phyloP scores from a whole-genome alignment of 2,329 filamentous ascomycete species.

The Nothophaeocryptopus gaeumannii region DNA sequence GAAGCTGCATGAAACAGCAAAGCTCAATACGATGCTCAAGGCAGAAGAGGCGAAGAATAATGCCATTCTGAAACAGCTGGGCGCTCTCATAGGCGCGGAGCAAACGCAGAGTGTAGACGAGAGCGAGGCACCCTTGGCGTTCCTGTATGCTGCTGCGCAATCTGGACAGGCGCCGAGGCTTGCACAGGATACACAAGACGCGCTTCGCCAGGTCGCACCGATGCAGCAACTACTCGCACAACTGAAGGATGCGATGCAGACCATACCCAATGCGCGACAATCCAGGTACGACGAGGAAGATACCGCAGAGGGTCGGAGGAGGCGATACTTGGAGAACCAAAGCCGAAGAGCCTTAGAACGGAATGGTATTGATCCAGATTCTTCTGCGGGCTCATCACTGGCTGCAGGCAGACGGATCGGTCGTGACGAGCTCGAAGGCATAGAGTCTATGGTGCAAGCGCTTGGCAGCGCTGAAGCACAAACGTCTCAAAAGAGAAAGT shows the following conservation, averaged over 20 bases:
- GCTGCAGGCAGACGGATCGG: constrained; percentile 28
- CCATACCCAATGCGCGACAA: constrained; percentile 32
- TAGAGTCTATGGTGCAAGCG: constrained; percentile 38
- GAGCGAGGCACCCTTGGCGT: constrained; percentile 48
- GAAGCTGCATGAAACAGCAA: constrained; percentile 74
- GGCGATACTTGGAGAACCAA: constrained; percentile 79
- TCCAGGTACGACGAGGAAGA: constrained; percentile 33
- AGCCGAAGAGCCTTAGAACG: constrained; percentile 74
- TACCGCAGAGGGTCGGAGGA: constrained; percentile 64
- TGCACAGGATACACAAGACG: constrained; percentile 71
- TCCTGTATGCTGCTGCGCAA: constrained; percentile 51
- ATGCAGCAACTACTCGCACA: constrained; percentile 68
- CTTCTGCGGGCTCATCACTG: constrained; percentile 26
- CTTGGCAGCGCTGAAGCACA: constrained; percentile 26
- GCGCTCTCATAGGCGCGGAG: constrained; percentile 50
- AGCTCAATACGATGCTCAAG: constrained; percentile 66
- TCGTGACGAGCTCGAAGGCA: constrained; percentile 37
- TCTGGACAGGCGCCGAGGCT: constrained; percentile 52
- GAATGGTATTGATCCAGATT: constrained; percentile 60
- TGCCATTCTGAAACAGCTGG: constrained; percentile 64
- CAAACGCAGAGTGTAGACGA: constrained; percentile 11
- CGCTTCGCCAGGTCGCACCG: constrained; percentile 77
- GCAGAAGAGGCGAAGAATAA: constrained; percentile 71
- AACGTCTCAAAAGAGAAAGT: no score
- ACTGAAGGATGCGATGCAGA: constrained; percentile 43